Evolutionary conservation across 371 early-diverging fungal species (phyloP), one percentile per base, ranked within the genome.

Genomic region (Catenaria anguillulae): DNA sequence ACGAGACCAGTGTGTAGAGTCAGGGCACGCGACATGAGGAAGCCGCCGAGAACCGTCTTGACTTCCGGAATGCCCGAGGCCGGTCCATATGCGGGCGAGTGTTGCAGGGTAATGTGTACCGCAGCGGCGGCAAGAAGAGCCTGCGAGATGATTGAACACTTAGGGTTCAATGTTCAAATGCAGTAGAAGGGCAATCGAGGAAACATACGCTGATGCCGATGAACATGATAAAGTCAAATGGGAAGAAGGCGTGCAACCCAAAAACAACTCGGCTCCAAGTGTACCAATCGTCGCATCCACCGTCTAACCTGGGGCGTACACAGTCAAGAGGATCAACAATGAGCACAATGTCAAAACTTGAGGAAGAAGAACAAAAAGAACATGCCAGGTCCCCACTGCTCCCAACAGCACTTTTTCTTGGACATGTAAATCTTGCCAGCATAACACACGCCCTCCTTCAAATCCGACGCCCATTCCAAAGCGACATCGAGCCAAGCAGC

Each of bases 11-110:
- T 95, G 70, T 84, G 77, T 5, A 81, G 71, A 35, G 91, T 90
- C 63, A 97, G 73, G 64, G 87, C 95, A 10, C 88, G 85, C 46
- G 84, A 77, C 61, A 95, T 88, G 24, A 92, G 83, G 71, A 94
- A 96, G 15, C 96, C 96, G 52, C 90, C 84, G 60, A 97, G 70
- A 62, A 94, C 91, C 40, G 88, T 89, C 72, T 97, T 97, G 67
- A 94, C 87, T 72, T 93, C 93, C 0, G 95, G 86, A 56, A 96
- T 87, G 33, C 95, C 97, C 10, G 88, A 86, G 21, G 94, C 94
- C 68, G 65, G 67, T 67, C 37, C 29, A 31, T 33, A 24, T 6
- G 40, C 17, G 19, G 2, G 60, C 3, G 45, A 33, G 33, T 45
- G 29, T 33, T 6, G 40, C 23, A 52, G 21, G 13, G 21, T 24